Conservation (phyloP, 1,139 yeast species). For the Sugiyamaella grinbergsii region DNA sequence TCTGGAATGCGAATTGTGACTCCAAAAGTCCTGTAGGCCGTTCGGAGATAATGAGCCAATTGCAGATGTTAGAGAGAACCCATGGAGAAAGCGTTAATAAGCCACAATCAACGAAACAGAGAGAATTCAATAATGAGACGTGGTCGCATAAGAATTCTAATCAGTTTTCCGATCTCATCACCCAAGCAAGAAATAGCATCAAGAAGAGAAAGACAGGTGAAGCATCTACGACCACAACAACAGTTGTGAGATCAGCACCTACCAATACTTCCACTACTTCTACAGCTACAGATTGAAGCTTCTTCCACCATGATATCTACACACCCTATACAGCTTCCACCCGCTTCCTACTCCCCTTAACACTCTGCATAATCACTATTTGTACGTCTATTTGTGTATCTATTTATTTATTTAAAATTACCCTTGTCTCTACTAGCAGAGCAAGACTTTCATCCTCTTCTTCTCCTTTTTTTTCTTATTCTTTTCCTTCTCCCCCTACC, state of each 20-base stretch:
- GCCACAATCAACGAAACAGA: constrained; percentile 28
- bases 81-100: constrained; percentile 18
- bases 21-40: constrained; percentile 62
- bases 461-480: background rate
- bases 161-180: constrained; percentile 57
- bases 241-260: background rate
- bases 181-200: constrained; percentile 46
- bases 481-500: background rate
- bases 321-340: too few species aligned
- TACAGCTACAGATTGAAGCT: too few species aligned
- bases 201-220: background rate
- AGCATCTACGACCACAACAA: background rate
- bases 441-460: too few species aligned
- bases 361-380: too few species aligned
- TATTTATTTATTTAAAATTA: background rate
- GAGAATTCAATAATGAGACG: constrained; percentile 46
- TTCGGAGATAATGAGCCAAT: constrained; percentile 54
- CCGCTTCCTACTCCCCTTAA: too few species aligned
- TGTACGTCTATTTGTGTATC: background rate
- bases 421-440: background rate
- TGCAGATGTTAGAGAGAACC: constrained; percentile 66
- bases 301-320: too few species aligned
- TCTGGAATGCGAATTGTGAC: constrained; percentile 84
- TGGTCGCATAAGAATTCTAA: constrained; percentile 56
- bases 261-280: background rate